A percentile compares a stretch with the other conserved stretches of the same genome.
Conservation (phyloP, 306 rosid species). For the Luffa acutangula region DNA sequence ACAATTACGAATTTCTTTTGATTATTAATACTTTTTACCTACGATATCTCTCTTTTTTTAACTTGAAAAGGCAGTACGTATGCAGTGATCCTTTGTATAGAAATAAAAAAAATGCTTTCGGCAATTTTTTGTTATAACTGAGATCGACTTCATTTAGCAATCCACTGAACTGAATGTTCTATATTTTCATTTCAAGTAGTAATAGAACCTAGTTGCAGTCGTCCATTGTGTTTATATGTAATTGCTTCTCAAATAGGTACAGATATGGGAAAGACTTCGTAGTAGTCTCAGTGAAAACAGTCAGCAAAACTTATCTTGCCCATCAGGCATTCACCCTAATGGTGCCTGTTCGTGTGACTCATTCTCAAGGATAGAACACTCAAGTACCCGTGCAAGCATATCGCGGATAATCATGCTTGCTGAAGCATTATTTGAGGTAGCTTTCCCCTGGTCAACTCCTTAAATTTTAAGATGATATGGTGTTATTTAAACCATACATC, state of each 20-base stretch:
- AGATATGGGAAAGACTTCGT: constrained; percentile 95
- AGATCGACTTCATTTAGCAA: background rate
- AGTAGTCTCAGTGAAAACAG: constrained; percentile 66
- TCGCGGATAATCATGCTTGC: constrained; percentile 97
- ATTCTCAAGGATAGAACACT: constrained; percentile 47
- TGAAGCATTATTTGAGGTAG: constrained; percentile 92
- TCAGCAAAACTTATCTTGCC: constrained; percentile 54
- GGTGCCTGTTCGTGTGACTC: constrained; percentile 84
- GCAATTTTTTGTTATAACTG: background rate
- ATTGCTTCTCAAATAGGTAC: constrained; percentile 20
- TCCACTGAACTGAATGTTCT: background rate
- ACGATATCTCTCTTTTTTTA: background rate
- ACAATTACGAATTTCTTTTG: background rate
- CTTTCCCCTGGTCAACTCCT: background rate
- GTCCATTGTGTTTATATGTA: background rate
- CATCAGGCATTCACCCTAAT: constrained; percentile 76
- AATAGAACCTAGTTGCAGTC: background rate
- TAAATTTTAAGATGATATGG: background rate
- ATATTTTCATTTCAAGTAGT: background rate
- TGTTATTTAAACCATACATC: background rate
- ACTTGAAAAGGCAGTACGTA: background rate
- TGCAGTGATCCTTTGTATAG: background rate
- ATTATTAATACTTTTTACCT: background rate
- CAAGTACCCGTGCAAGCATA: constrained; percentile 85
- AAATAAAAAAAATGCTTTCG: background rate